These are phyloP conservation scores for Tuctoria greenei DNA, from an alignment of 176 grass and related monocot species.

Conservation along the genomic window DNA sequence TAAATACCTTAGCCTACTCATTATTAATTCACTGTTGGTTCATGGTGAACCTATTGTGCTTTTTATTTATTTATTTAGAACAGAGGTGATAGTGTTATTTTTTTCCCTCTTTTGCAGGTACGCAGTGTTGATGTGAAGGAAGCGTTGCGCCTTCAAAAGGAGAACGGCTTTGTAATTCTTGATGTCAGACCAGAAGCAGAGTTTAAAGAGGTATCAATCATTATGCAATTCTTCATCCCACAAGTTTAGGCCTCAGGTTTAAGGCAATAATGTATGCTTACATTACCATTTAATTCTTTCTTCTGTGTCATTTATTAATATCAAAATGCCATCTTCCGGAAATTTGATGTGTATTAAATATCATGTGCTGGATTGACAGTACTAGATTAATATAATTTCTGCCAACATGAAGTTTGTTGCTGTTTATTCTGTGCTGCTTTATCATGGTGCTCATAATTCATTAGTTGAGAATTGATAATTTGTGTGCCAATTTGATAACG, in stretches of 20 bases:
- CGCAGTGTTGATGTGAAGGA: conserved; percentile 96
- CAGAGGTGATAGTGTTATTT: conserved; percentile 15
- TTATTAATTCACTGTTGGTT: conserved; percentile 25
- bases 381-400: conserved; percentile 15
- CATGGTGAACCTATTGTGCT: neutral
- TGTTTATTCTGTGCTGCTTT: conserved; percentile 10
- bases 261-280: neutral
- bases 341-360: neutral
- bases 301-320: neutral
- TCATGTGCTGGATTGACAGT: conserved; percentile 2
- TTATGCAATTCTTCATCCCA: neutral
- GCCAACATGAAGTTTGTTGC: neutral
- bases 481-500: neutral
- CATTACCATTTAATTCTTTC: neutral
- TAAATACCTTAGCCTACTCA: neutral
- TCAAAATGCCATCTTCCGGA: conserved; percentile 4
- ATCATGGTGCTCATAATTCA: neutral
- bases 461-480: neutral
- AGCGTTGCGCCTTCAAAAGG: conserved; percentile 93
- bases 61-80: neutral
- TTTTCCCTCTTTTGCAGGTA: conserved; percentile 57
- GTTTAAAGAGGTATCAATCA: conserved; percentile 65
- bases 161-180: conserved; percentile 95
- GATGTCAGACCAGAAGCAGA: conserved; percentile 95
- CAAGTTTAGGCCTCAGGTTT: conserved; percentile 17